These are phyloP conservation scores for Drechmeria coniospora DNA, from an alignment of 2,329 filamentous ascomycete species.

Conservation along the genomic window DNA sequence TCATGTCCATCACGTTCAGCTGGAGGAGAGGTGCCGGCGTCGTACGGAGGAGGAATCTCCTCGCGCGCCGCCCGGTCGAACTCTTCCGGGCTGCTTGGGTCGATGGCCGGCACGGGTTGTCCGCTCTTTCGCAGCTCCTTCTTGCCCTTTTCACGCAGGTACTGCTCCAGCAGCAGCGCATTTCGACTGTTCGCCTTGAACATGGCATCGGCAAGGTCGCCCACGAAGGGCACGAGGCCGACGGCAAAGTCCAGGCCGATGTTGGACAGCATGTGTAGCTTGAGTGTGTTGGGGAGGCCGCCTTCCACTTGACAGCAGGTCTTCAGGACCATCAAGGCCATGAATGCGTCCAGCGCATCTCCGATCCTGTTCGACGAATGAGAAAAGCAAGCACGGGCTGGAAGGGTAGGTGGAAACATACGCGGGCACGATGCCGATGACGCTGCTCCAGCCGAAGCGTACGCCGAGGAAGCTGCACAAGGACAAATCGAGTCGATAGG, in stretches of 20 bases:
- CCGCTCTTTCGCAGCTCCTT: conserved; percentile 34
- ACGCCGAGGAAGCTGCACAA: conserved; percentile 72
- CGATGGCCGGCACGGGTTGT: conserved; percentile 27
- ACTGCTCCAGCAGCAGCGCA: conserved; percentile 50
- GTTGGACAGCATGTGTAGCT: conserved; percentile 65
- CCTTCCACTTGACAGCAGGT: conserved; percentile 62
- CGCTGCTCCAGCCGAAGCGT: conserved; percentile 75
- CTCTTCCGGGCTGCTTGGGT: conserved; percentile 37
- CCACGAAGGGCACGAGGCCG: conserved; percentile 59
- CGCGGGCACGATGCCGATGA: conserved; percentile 73
- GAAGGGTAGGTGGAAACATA: conserved; percentile 28
- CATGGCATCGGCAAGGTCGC: conserved; percentile 58
- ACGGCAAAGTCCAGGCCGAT: conserved; percentile 58
- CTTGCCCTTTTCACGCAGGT: conserved; percentile 53
- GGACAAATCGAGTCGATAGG: conserved; percentile 72
- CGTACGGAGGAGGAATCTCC: conserved; percentile 12
- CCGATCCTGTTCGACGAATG: conserved; percentile 48
- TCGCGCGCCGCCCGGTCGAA: conserved; percentile 26
- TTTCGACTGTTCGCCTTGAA: conserved; percentile 68
- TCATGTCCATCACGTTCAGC: conserved; percentile 6
- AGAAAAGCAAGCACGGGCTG: not conserved
- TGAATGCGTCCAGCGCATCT: conserved; percentile 55
- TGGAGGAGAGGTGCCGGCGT: conserved; percentile 11
- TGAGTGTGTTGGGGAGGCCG: conserved; percentile 48
- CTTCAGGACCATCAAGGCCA: conserved; percentile 61